Evolutionary conservation across 139 green algal species (phyloP), one percentile per base, ranked within the genome.

Genomic region (Chlamydomonas sp.): DNA sequence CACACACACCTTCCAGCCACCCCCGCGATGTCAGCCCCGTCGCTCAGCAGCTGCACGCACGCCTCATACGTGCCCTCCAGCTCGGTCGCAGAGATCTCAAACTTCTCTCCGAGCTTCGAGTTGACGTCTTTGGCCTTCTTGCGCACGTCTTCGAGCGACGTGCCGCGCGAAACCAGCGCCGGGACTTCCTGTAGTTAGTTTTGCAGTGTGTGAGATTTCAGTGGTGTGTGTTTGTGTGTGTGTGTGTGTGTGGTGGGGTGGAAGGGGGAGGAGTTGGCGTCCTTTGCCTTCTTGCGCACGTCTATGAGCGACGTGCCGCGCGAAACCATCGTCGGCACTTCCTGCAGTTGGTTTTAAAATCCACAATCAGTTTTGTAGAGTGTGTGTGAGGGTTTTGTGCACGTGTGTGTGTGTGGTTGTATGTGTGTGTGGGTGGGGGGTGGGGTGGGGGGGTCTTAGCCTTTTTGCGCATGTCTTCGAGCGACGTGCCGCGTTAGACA

Each of bases 111-210:
- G 47, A 84, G 71, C 47, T 80, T 79, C 35, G 66, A 70, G 74
- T 87, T 84, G 43, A 84, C 67, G n/a, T 70, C 35, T 3, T 49
- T 29, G 24, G 24, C 33, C 70, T 78, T 79, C 59, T 63, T 73
- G 10, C 38, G 66, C 0, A 75, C 38, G 0, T 76, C 65, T 1
- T 77, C 75, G n/a, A n/a, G n/a, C n/a, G n/a, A n/a, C n/a, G n/a
- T n/a, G n/a, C n/a, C n/a, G n/a, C n/a, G n/a, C n/a, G n/a, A n/a
- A 48, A 83, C 78, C 62, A 87, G 69, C 1, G 72, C 81, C 22
- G 81, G 77, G 30, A 83, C 48, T 63, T 87, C 77, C 75, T 79
- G 24, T n/a, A n/a, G n/a, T n/a, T n/a, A n/a, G n/a, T n/a, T n/a
- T n/a, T n/a, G n/a, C n/a, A n/a, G n/a, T n/a, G n/a, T n/a, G n/a